Evolutionary conservation across 176 grass and related monocot genomes (phyloP), one percentile per base, ranked within the genome.

Genomic region (Otatea glauca): DNA sequence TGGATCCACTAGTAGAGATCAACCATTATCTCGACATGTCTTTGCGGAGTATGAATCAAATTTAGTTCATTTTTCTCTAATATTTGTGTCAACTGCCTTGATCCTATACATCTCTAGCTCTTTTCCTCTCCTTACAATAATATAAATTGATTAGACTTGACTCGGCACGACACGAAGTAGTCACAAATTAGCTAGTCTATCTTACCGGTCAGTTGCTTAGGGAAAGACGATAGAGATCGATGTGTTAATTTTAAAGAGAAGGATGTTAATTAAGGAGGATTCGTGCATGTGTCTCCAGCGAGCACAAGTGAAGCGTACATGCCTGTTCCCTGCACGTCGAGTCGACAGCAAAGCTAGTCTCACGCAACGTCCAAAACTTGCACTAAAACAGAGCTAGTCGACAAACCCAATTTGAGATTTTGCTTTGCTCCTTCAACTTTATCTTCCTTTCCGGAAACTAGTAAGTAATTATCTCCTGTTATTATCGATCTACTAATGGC

Each of bases 151-250:
- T n/a, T n/a, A n/a, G n/a, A n/a, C n/a, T n/a, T n/a, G n/a, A n/a
- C n/a, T n/a, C n/a, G n/a, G n/a, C n/a, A n/a, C n/a, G n/a, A n/a
- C n/a, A n/a, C n/a, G n/a, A n/a, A n/a, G 13, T 14, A 49, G 13
- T 14, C 13, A 15, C 47, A 44, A 44, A 44, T 44, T 10, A 44
- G 42, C 42, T 42, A 42, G 18, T 5, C 43, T 47, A 47, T n/a
- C 41, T 15, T 8, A 53, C 50, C 5, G 50, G n/a, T 48, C 43
- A 17, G 72, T 74, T 74, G 71, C 71, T 74, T 74, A 53, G 47
- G 48, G 14, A 70, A 49, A 49, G 13, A 17, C 12, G 21, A 50
- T 14, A 12, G 18, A 70, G 49, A 49, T 15, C 13, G 47, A 51
- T 6, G 6, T 51, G 49, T 51, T 51, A 51, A 51, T 51, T 51